Base-by-base conservation (phyloP, 805 yeast genomes). In the Candida manassasensis region DNA sequence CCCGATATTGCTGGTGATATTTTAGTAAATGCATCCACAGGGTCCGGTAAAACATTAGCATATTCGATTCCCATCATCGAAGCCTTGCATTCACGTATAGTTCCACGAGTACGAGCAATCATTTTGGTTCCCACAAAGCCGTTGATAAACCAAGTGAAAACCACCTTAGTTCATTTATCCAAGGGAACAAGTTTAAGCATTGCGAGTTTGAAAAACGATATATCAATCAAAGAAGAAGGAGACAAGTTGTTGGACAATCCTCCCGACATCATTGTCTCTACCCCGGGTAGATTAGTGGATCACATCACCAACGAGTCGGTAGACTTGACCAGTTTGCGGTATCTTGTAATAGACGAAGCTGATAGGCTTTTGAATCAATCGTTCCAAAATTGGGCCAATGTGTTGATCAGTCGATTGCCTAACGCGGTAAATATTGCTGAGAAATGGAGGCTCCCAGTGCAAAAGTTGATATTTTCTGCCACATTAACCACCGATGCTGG, bases 401-500 rank as follows among this genome's bases (percentile, higher is more conserved):
- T 65, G 30, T 67, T 81, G 21, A 65, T 79, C 6, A 38, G 50
- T 4, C 66, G 34, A 59, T 71, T 36, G 55, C 45, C 19, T n/a
- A 28, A 12, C 27, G 27, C 40, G 10, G 27, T 27, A 4, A 52
- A 51, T 29, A 48, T 63, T 2, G 56, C 65, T 14, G 45, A 54
- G 21, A 38, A 34, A 13, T 73, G 73, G 63, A 42, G 42, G 8
- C 36, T 63, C 25, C 57, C 55, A 32, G 57, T 79, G 59, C 52
- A 81, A 63, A 62, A 89, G 47, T 69, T 90, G 55, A 71, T 93
- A 3, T 87, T 93, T 52, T 81, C 94, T 33, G 98, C 99, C 6
- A 93, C 99, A 0, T 71, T 93, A 35, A 87, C 97, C 3, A 81
- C 96, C 2, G 95, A 89, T 55, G 85, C 97, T 0, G 95, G 93